Evolutionary conservation across 1,284 basidiomycete species (phyloP), one percentile per base, ranked within the genome.

Genomic region (Meira miltonrushii): DNA sequence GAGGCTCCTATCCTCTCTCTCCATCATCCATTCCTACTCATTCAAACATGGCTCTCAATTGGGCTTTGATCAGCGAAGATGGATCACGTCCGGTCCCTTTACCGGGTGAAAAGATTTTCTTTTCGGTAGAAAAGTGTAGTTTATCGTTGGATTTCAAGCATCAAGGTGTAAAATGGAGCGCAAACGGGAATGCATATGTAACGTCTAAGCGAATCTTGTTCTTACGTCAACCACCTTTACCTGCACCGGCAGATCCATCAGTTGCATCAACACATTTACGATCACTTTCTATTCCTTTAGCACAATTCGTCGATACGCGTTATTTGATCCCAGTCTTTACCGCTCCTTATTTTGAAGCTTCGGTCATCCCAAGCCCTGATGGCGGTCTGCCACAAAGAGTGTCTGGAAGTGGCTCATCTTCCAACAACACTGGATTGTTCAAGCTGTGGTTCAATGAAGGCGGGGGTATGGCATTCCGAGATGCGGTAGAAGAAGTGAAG

Each of bases 241-340:
- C 57, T 15, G 11, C 58, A 7, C 40, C 48, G 2, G 59, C 55
- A 11, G 43, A 57, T 21, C 50, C 46, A n/a, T 21, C 48, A 13
- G 25, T 44, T 7, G 12, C 54, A 15, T 52, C 58, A 11, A 21
- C n/a, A 13, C 62, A 61, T 38, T 54, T 58, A 33, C 53, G 54
- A 12, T 52, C 54, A 21, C 67, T 72, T 55, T 67, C 67, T 1
- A 59, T 72, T 1, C 71, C 71, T 7, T 49, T 69, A 21, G 64
- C 60, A 55, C 60, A 69, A 40, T 59, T 72, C 2, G 58, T 65
- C 7, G 55, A 66, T 19, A 59, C 43, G 54, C 65, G 63, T 12
- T 72, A 71, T 54, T 50, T 54, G 12, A 72, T 72, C 25, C 71
- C 71, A 38, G 67, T 72, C 63, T 71, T 72, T 49, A 58, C 58